Evolutionary conservation across 2,329 filamentous ascomycete species (phyloP), one percentile per base, ranked within the genome.

Genomic region (Didymella exigua): DNA sequence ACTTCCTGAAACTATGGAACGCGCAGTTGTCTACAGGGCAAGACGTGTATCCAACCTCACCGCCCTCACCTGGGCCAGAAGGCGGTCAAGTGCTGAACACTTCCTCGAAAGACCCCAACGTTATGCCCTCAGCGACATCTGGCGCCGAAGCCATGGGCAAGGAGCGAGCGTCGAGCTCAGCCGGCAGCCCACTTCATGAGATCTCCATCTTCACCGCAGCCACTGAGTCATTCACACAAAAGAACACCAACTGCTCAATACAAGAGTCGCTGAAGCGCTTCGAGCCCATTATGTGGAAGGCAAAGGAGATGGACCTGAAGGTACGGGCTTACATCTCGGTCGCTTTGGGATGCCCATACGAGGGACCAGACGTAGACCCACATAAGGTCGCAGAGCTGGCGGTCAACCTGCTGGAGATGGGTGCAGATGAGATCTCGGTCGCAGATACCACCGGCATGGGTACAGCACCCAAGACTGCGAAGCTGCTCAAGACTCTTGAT

Each of bases 371-470:
- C 49, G 82, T 86, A 1, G 76, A 82, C 31, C 84, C 85, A 0
- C 77, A 82, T 61, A 82, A 80, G 50, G 86, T 88, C 2, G 85
- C 86, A 2, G 82, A 85, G 24, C 78, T 88, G 21, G 85, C 85
- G 80, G 56, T 86, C 80, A 68, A 77, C 6, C 74, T 96, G 43
- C 81, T 96, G 1, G 89, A 93, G 69, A 90, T 93, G 81, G 93
- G 93, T 16, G 93, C 91, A 18, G 91, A 96, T 69, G 91, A 96
- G 79, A 92, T 97, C 63, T 90, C 89, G 1, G 84, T 96, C 0
- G 92, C 91, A 6, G 93, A 96, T 69, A 97, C 93, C 0, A 93
- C 92, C 0, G 93, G 93, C 16, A 92, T 96, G 84, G 93, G 92
- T 27, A 96, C 90, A 0, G 87, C 86, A n/a, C 87, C 86, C 16